Conservation (phyloP, 2,329 filamentous ascomycete genomes). For the Xylariaceae sp. region DNA sequence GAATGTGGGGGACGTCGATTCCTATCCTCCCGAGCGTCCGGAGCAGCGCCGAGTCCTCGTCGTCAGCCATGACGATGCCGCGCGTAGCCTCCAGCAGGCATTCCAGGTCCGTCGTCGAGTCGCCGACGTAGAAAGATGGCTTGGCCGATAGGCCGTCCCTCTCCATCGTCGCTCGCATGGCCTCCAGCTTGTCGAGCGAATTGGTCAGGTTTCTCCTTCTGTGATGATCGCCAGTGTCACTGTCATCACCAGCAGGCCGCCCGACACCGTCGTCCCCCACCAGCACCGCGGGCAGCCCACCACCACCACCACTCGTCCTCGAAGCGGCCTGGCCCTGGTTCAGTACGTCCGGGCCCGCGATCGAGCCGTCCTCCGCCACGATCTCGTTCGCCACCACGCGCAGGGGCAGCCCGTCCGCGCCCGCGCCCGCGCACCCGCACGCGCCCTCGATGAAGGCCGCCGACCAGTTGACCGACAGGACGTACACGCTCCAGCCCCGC, state of each 20-base stretch:
- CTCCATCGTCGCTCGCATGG: constrained; percentile 25
- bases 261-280: too few species aligned
- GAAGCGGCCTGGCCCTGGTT: constrained; percentile 3
- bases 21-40: constrained; percentile 24
- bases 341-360: constrained; percentile 32
- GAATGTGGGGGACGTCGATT: constrained; percentile 21
- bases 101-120: constrained; percentile 49
- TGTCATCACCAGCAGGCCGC: too few species aligned
- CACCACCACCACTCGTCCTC: background rate
- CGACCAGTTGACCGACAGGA: constrained; percentile 48
- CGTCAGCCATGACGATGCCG: constrained; percentile 40
- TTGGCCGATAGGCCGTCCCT: constrained; percentile 9
- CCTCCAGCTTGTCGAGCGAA: constrained; percentile 38
- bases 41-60: constrained; percentile 22
- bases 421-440: constrained; percentile 22
- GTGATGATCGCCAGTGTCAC: too few species aligned
- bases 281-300: constrained; percentile 13
- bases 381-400: constrained; percentile 37
- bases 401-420: constrained; percentile 25
- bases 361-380: constrained; percentile 26
- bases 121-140: constrained; percentile 47
- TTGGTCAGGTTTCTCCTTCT: constrained; percentile 30
- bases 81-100: constrained; percentile 35
- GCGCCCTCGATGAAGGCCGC: constrained; percentile 38
- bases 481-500: constrained; percentile 30